Conservation (phyloP, 305 asterid species). For the Fraxinus xanthoxyloides region DNA sequence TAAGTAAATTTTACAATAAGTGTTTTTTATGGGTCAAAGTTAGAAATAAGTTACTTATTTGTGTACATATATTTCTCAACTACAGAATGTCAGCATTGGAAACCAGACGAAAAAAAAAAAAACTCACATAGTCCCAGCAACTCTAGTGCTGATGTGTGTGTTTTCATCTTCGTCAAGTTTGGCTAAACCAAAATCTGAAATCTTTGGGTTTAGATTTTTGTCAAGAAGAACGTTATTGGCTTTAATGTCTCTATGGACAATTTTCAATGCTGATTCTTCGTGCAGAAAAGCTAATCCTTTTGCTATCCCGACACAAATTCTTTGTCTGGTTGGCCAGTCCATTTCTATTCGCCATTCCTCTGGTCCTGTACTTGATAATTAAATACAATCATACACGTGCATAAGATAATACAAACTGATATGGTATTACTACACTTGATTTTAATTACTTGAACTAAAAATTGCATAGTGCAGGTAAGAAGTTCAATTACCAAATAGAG, state of each 20-base stretch:
- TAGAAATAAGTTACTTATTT: too few relatives aligned
- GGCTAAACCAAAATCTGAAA: conserved; percentile 64
- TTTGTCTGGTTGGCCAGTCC: conserved; percentile 47
- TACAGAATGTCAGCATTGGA: not conserved
- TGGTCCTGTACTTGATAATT: conserved; percentile 34
- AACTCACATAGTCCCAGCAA: conserved; percentile 61
- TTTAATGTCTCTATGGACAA: conserved; percentile 64
- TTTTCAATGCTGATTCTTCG: conserved; percentile 54
- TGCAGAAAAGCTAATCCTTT: conserved; percentile 52
- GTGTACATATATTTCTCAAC: not conserved
- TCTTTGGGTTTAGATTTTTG: conserved; percentile 52
- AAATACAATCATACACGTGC: not conserved
- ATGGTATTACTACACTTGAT: not conserved
- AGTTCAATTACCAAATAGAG: conserved; percentile 41
- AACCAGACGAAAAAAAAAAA: not conserved
- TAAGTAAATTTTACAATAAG: not conserved
- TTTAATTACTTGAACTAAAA: not conserved
- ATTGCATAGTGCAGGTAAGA: not conserved
- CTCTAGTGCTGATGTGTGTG: conserved; percentile 49
- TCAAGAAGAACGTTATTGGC: conserved; percentile 56
- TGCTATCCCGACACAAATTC: conserved; percentile 50
- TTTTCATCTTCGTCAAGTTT: conserved; percentile 57
- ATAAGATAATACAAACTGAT: not conserved
- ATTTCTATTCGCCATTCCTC: conserved; percentile 38
- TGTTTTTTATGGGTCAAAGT: not conserved